Evolutionary conservation across 2,329 filamentous ascomycete species (phyloP), one percentile per base, ranked within the genome.

Genomic region (Tolypocladium inflatum): DNA sequence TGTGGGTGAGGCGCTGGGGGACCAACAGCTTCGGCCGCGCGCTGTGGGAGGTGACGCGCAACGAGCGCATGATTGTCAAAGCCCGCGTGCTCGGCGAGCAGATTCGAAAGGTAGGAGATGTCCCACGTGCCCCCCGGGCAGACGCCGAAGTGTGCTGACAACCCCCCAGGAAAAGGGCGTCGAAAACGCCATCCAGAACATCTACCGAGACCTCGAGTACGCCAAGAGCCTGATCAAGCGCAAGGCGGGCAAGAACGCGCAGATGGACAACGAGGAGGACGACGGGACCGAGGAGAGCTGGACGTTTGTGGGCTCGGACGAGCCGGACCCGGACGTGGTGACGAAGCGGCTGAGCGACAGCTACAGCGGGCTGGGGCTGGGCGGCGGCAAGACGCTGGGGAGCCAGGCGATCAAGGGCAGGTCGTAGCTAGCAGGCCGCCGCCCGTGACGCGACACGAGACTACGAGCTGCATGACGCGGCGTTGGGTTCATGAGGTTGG

Each of bases 201-300:
- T 99, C 58, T 99, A 97, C 70, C 88, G 94, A 48, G 93, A 97
- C 70, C 81, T 97, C 58, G 94, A 97, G 69, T 97, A 97, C 66
- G 92, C 94, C 42, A 89, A 84, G 71, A 88, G 87, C 19, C 78
- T 97, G 51, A 88, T 96, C 70, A 89, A 88, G 71, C 83, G 77
- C 58, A 83, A 83, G 70, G 73, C 76, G 2, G 76, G 76, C 61
- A 83, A 82, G 71, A 86, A 77, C 58, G 70, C 64, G 4, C 62
- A 70, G 17, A 57, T 63, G 59, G 74, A 71, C 30, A 5, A 5
- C 9, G 30, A 82, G 43, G 78, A 83, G 55, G 75, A 81, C 15
- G 75, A 74, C 52, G 86, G 86, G 38, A 85, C 87, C 15, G 87
- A 88, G 61, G 91, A 95, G 70, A 90, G 87, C 68, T 97, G 92